Base-by-base conservation (phyloP, 768 basidiomycete species). In the Agrocybe pediades region DNA sequence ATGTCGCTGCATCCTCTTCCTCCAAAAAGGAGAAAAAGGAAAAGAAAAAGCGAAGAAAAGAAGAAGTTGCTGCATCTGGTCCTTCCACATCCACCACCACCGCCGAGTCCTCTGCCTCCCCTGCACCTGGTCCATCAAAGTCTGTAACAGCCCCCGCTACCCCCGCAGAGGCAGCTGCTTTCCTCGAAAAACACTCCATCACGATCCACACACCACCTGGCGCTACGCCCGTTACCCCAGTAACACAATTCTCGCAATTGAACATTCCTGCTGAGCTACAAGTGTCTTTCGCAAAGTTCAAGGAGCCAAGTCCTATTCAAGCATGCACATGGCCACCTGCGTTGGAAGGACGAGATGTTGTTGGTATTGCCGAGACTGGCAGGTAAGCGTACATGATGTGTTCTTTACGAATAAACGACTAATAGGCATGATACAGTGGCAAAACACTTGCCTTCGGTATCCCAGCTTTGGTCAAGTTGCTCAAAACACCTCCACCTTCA, bases 361-460 rank as follows among this genome's bases (percentile, higher is more conserved):
- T 98, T 25, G 96, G 96, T 45, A 92, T 98, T 55, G 95, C 96
- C 6, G 95, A 98, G 76, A 98, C 96, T 2, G 96, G 96, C 62
- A 91, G 86, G 87, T 84, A 56, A 29, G 73, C 54, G 47, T 17
- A 21, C 6, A 25, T 19, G 21, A 53, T 20, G 21, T 54, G 19
- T 46, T 33, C 30, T 33, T 24, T 48, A 39, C 30, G 19, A 21
- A 17, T 47, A 13, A 40, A 13, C 23, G 30, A 41, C 40, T 27
- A 27, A 51, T 43, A 23, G 46, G 49, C 47, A 55, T 51, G 61
- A 19, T 29, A 43, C 58, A 92, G 92, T 64, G 97, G 97, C 13
- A 99, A 99, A 75, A 99, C 97, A 0, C 81, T 98, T 15, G 92
- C 94, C 1, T 99, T 99, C 65, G 95, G 94, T 36, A 84, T 98